These are phyloP conservation scores for Scheffersomyces lignicola DNA, from an alignment of 1,139 yeast species.

Conservation along the genomic window DNA sequence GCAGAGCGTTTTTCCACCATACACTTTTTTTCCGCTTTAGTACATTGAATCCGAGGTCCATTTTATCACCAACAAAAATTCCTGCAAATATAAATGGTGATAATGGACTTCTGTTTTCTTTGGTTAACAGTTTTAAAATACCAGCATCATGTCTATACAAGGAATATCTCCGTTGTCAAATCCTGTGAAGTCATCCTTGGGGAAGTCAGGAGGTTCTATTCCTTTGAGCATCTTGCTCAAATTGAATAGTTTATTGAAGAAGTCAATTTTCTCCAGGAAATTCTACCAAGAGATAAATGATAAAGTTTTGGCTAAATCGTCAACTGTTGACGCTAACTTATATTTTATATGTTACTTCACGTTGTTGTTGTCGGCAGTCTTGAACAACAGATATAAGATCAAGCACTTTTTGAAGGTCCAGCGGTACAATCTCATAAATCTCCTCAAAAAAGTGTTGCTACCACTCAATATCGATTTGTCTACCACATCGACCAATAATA, in stretches of 20 bases:
- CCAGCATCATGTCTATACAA: constrained; percentile 1
- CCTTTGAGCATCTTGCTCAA: constrained; percentile 22
- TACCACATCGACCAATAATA: constrained; percentile 17
- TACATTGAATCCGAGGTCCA: constrained; percentile 3
- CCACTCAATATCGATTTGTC: constrained; percentile 12
- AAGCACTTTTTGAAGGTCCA: constrained; percentile 30
- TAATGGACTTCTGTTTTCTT: background rate
- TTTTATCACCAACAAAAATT: too few species aligned
- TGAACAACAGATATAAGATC: constrained; percentile 40
- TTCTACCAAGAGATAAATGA: constrained; percentile 46
- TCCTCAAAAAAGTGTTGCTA: constrained; percentile 8
- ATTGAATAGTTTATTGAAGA: constrained; percentile 21
- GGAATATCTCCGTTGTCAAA: constrained; percentile 5
- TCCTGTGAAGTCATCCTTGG: background rate
- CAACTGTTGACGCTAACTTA: constrained; percentile 42
- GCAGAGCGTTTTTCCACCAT: too few species aligned
- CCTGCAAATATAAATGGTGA: too few species aligned
- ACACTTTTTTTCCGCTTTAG: constrained; percentile 2
- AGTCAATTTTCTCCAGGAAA: constrained; percentile 32
- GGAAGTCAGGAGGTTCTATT: constrained; percentile 3
- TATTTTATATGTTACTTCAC: constrained; percentile 49
- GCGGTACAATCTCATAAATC: constrained; percentile 18
- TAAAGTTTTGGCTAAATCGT: constrained; percentile 34
- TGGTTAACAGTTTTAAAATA: constrained; percentile 1
- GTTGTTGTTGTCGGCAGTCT: constrained; percentile 37